Evolutionary conservation across 208 protist species (phyloP).

Genomic region (Crithidia brevicula): DNA sequence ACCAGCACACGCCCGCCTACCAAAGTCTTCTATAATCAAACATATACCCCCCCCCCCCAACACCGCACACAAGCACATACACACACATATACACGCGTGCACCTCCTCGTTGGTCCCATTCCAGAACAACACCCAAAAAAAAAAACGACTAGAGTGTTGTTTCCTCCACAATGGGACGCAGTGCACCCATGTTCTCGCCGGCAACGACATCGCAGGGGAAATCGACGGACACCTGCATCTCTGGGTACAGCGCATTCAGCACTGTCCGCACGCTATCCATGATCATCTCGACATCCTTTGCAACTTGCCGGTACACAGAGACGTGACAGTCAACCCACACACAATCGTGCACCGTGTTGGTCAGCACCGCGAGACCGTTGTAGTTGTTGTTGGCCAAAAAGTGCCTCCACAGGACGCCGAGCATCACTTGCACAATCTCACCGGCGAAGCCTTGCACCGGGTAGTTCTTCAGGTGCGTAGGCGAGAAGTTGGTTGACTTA

Average conservation of each 20-base stretch:
- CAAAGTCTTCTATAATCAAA: too few species aligned
- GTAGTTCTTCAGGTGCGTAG: slow-evolving; percentile 94
- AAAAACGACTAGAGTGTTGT: slow-evolving; percentile 50
- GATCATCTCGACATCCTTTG: slow-evolving; percentile 82
- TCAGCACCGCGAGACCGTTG: slow-evolving; percentile 88
- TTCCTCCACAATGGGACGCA: slow-evolving; percentile 79
- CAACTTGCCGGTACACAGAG: slow-evolving; percentile 81
- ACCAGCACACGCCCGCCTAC: too few species aligned
- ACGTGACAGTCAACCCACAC: slow-evolving; percentile 93
- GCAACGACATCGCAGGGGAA: slow-evolving; percentile 91
- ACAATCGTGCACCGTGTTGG: slow-evolving; percentile 95
- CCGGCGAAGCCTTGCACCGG: slow-evolving; percentile 94
- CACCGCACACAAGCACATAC: not conserved
- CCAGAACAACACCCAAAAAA: not conserved
- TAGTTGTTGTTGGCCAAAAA: slow-evolving; percentile 90
- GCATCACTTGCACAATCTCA: slow-evolving; percentile 94
- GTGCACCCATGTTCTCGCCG: slow-evolving; percentile 85
- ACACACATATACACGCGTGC: not conserved
- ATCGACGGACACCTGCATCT: slow-evolving; percentile 86
- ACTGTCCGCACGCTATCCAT: slow-evolving; percentile 86
- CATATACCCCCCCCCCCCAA: not conserved
- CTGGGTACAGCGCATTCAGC: slow-evolving; percentile 81
- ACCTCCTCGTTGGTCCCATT: not conserved
- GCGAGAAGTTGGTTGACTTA: slow-evolving; percentile 93
- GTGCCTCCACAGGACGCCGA: slow-evolving; percentile 91